These are phyloP conservation scores for Cercospora beticola DNA, from an alignment of 2,329 filamentous ascomycete genomes.

Conservation along the genomic window DNA sequence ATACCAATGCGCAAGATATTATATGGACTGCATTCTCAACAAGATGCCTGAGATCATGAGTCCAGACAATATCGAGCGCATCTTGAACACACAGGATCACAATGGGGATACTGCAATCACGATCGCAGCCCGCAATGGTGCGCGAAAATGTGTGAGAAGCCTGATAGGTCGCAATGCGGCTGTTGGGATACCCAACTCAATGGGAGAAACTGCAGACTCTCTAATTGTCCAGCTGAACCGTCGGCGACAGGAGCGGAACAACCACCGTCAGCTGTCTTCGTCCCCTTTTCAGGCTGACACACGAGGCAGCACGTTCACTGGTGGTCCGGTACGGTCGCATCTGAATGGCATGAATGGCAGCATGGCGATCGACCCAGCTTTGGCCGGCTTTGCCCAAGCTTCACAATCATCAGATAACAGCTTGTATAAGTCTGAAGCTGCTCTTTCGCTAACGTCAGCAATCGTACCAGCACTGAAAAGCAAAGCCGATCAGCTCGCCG, in stretches of 20 bases:
- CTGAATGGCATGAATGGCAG: constrained; percentile 20
- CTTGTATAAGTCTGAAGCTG: constrained; percentile 47
- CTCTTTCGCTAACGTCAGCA: constrained; percentile 62
- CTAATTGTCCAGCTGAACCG: constrained; percentile 74
- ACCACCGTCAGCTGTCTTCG: constrained; percentile 70
- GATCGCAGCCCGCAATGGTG: constrained; percentile 81
- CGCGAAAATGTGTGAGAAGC: constrained; percentile 69
- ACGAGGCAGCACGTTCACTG: constrained; percentile 21
- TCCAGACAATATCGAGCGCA: constrained; percentile 70
- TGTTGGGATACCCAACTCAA: constrained; percentile 77
- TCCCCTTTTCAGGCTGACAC: constrained; percentile 51
- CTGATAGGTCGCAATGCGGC: constrained; percentile 75
- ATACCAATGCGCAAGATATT: constrained; percentile 86
- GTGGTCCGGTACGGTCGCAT: constrained; percentile 32
- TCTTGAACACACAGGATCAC: constrained; percentile 79
- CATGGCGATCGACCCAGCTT: constrained; percentile 32
- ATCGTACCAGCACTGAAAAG: constrained; percentile 56
- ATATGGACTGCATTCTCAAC: constrained; percentile 86
- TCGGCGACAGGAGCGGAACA: constrained; percentile 58
- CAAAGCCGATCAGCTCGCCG: constrained; percentile 46
- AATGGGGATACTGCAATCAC: constrained; percentile 90
- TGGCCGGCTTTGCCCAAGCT: constrained; percentile 20
- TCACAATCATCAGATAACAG: constrained; percentile 22
- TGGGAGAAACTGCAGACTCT: constrained; percentile 80
- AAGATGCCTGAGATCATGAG: constrained; percentile 77